These are phyloP conservation scores for Magnaporthiopsis incrustans DNA, from an alignment of 2,329 filamentous ascomycete genomes.

Conservation along the genomic window DNA sequence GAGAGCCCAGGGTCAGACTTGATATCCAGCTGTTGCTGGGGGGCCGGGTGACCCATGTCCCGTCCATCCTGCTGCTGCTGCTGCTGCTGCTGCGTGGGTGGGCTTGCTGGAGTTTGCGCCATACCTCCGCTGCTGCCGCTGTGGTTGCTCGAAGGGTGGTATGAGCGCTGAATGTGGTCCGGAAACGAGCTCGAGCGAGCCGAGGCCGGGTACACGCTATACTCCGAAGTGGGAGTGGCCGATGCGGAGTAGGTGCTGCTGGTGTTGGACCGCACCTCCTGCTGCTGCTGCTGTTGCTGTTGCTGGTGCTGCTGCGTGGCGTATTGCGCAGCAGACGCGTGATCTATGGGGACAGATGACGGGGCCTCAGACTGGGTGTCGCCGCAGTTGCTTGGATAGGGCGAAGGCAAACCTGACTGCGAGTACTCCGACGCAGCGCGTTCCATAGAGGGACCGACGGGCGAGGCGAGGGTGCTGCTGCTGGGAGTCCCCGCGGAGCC, in stretches of 20 bases:
- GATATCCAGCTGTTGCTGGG: constrained; percentile 22
- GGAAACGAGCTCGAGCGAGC: constrained; percentile 79
- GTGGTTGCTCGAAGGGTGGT: constrained; percentile 69
- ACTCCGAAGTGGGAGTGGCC: constrained; percentile 82
- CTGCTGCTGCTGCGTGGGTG: constrained; percentile 69
- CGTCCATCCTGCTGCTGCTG: constrained; percentile 52
- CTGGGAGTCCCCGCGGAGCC: constrained; percentile 11
- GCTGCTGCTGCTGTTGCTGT: constrained; percentile 18
- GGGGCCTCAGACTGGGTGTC: constrained; percentile 77
- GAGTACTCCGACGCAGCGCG: constrained; percentile 65
- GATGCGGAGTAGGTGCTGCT: constrained; percentile 59
- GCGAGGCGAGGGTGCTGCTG: constrained; percentile 11
- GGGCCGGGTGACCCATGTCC: constrained; percentile 32
- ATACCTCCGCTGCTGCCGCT: constrained; percentile 75
- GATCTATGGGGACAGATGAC: constrained; percentile 61
- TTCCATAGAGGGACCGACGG: constrained; percentile 39
- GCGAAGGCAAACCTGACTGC: constrained; percentile 81
- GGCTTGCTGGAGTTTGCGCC: constrained; percentile 96
- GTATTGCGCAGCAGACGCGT: constrained; percentile 87
- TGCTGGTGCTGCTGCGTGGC: constrained; percentile 45
- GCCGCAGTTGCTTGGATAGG: constrained; percentile 57
- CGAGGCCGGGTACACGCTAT: constrained; percentile 66
- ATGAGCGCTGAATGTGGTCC: constrained; percentile 79
- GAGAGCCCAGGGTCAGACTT: constrained; percentile 96
- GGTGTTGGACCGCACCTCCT: constrained; percentile 59